Conservation (phyloP, 306 rosid species). For the Astragalus membranaceus region DNA sequence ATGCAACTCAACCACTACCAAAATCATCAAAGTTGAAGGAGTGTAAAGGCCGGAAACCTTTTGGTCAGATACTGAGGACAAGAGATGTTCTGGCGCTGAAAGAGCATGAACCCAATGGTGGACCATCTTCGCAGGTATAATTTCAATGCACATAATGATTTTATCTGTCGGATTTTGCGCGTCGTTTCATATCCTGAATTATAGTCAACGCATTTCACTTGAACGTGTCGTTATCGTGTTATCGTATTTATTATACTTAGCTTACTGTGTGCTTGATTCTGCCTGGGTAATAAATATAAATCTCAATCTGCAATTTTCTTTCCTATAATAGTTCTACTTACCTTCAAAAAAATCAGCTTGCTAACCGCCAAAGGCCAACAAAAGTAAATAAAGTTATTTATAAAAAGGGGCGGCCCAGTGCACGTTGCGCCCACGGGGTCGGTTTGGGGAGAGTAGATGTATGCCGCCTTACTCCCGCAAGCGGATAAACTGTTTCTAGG, state of each 20-base stretch:
- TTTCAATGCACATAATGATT: conserved; percentile 8
- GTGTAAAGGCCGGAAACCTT: conserved; percentile 32
- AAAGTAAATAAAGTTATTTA: not conserved
- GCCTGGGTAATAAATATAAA: not conserved
- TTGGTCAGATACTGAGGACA: conserved; percentile 53
- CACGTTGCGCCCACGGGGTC: no score
- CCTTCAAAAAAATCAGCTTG: conserved; percentile 11
- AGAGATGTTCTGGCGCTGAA: conserved; percentile 40
- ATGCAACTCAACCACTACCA: conserved; percentile 40
- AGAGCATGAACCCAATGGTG: conserved; percentile 33
- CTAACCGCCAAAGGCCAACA: not conserved
- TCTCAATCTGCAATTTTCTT: conserved; percentile 7
- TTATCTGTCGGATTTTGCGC: not conserved
- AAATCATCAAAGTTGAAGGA: conserved; percentile 60
- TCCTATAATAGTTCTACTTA: conserved; percentile 12
- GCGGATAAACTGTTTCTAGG: no score
- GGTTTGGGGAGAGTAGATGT: no score
- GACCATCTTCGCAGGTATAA: conserved; percentile 55
- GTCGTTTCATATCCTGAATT: not conserved
- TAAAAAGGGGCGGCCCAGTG: no score
- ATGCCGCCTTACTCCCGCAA: no score
- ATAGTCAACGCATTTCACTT: not conserved
- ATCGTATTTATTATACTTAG: not conserved
- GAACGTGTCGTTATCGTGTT: conserved; percentile 6
- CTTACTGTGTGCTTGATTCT: not conserved